Evolutionary conservation across 139 green algal species (phyloP), one percentile per base, ranked within the genome.

Genomic region (Nannochloris sp.): DNA sequence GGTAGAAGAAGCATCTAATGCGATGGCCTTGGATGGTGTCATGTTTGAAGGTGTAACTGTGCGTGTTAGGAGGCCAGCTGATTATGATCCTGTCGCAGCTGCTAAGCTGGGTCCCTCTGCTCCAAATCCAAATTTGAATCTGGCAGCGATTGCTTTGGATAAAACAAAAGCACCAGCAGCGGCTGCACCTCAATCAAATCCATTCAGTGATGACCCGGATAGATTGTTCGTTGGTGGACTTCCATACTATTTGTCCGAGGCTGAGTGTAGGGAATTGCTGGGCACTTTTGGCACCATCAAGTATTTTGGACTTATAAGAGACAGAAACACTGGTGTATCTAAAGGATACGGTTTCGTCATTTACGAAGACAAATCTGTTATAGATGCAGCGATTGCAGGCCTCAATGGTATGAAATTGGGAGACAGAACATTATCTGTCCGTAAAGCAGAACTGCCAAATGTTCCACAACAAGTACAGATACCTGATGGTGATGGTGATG

Each of bases 301-400:
- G 56, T 69, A 53, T 3, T 96, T 98, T 63, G 87, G 97, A 68
- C 78, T 97, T 16, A 85, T 98, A 68, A 92, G 88, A 62, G 93
- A 99, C 75, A 70, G 81, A 4, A 87, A 95, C 46, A 97, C 90
- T 3, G 87, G 86, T 10, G 83, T 89, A 55, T 87, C 75, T 67
- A 97, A 97, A 81, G 93, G 93, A 36, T 97, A 97, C 64, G 92
- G 89, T 29, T 97, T 97, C 74, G 86, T 89, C 37, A 85, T 96
- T 63, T 99, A 94, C 67, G 51, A 73, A 46, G 91, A 96, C 69
- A 73, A 75, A 2, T 50, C 31, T 16, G 87, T 95, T 5, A 89
- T 84, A 13, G 93, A 98, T 67, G 75, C 91, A 11, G 93, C 90
- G 1, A 89, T 80, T 71, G 79, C 81, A 31, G 88, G 85, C 0